Base-by-base conservation (phyloP, 768 basidiomycete genomes). In the Kondoa subrosea region DNA sequence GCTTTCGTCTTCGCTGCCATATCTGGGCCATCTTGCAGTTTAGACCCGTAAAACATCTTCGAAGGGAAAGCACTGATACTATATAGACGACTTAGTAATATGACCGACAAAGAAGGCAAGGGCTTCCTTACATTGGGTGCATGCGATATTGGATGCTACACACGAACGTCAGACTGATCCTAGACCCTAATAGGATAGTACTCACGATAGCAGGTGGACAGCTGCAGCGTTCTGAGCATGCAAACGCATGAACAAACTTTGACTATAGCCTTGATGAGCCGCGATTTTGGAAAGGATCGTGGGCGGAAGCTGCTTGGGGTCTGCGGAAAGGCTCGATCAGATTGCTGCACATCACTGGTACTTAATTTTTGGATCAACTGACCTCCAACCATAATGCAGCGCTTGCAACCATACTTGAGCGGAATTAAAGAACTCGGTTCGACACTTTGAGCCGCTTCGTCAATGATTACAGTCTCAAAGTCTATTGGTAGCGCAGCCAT, bases 101-200 rank as follows among this genome's bases (percentile, higher is more conserved):
- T 8, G 40, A 21, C 40, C 40, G 21, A 21, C 40, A 50, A 8
- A 8, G 40, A n/a, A 8, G 56, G 97, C 96, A 50, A 50, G 64
- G 30, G 14, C 16, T 15, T n/a, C n/a, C 61, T 63, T 17, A 63
- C 61, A 89, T 85, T 1, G 93, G 93, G 75, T 99, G 92, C 95
- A 99, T 99, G 71, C 95, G 92, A 76, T 99, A 99, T 78, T 99
- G 95, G 56, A 99, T 97, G 72, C 93, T 96, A 68, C 68, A 31
- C 8, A 16, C 3, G 34, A 57, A 68, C 15, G 27, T 66, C 31
- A 25, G 34, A 65, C 33, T 66, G 16, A 50, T 8, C 12, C 1
- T n/a, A 3, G 64, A 67, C n/a, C n/a, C n/a, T 29, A 25, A 57
- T n/a, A 17, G 63, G 32, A 56, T 14, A 31, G 16, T 15, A 71